Evolutionary conservation across 2,329 filamentous ascomycete species (phyloP), one percentile per base, ranked within the genome.

Genomic region (Boeremia lycopersici): DNA sequence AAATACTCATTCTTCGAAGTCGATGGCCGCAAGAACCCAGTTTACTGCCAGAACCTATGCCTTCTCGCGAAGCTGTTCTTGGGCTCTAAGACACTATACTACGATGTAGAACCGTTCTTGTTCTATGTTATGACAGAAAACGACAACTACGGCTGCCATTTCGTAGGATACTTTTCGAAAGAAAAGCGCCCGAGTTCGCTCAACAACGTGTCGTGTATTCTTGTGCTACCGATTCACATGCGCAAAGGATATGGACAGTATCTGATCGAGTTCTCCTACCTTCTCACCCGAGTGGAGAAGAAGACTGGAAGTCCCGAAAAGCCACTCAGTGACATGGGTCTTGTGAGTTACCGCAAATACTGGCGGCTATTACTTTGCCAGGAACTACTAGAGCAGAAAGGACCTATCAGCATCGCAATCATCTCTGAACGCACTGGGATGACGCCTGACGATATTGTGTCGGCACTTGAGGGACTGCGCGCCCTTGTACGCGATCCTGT

Each of bases 141-240:
- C 65, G 90, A 97, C 69, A 89, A 95, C 51, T 85, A 89, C 15
- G 93, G 93, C 15, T 97, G 95, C 71, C 95, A 97, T 72, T 95
- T 99, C 64, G 93, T 98, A 25, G 95, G 95, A n/a, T 99, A 99
- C 72, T 99, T 99, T 69, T 98, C 95, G 45, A 99, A 99, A 74
- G 95, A 99, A 77, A 99, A 99, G 77, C 84, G 96, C 38, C 89
- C 91, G 2, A 93, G 91, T 74, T 96, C 92, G 57, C 89, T 93
- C 65, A 98, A 99, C 75, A 99, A 99, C 62, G 95, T 99, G 42
- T 97, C 92, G 8, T 99, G 95, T 75, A 99, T 99, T 64, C 79
- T 99, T 42, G 96, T 96, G 4, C 80, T 99, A 34, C 95, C 95
- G 0, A 97, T 98, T 49, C 95, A 98, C 71, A 93, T 97, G 78